Percentiles rank a stretch among this genome's conserved stretches.
Evolutionary conservation across 345 rosid genomes (phyloP).

Genomic region (Rhodomyrtus tomentosa): DNA sequence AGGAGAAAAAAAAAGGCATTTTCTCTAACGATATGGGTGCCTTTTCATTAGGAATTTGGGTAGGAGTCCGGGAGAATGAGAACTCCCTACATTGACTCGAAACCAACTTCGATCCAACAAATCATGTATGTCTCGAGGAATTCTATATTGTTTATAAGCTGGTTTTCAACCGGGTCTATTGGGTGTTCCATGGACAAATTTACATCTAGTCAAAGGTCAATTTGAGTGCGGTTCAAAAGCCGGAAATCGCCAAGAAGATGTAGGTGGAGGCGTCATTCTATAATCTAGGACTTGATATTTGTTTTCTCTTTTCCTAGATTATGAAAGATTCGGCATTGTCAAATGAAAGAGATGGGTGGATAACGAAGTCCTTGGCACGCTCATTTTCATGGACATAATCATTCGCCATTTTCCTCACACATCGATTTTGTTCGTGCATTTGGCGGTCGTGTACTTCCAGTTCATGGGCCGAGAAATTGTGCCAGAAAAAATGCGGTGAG

Average conservation of each 20-base stretch:
- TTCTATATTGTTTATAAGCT: not conserved
- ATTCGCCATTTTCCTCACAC: not conserved
- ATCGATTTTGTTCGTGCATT: not conserved
- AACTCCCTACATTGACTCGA: not conserved
- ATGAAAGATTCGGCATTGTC: not conserved
- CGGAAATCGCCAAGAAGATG: not conserved
- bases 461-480: not conserved
- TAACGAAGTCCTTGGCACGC: not conserved
- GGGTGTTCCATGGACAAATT: not conserved
- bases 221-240: not conserved
- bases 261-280: not conserved
- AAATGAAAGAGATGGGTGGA: not conserved
- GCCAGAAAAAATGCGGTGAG: not conserved
- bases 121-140: not conserved
- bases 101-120: not conserved
- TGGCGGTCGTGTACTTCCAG: not conserved
- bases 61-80: not conserved
- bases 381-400: not conserved
- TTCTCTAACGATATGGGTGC: not conserved
- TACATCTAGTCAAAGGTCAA: not conserved
- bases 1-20: not conserved
- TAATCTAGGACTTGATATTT: not conserved
- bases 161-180: not conserved
- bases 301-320: not conserved
- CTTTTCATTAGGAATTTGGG: not conserved